phyloP scores from a whole-genome alignment of 306 rosid genomes.

The Pterocarpus santalinus region DNA sequence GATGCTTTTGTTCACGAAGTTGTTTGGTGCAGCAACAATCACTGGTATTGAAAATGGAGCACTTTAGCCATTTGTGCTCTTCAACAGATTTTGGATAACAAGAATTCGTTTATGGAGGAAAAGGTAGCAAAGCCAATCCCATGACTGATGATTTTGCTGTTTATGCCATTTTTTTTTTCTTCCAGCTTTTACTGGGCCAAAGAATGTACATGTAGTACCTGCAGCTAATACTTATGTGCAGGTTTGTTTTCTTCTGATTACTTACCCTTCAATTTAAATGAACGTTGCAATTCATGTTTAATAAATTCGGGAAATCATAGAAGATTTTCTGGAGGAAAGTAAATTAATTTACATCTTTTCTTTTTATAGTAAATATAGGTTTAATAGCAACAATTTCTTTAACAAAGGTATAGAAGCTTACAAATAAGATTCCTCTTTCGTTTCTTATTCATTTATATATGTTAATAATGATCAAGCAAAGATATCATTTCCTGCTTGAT shows the following conservation, averaged over 20 bases:
- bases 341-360: background rate
- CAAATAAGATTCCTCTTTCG: background rate
- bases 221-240: conserved; percentile 78
- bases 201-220: conserved; percentile 65
- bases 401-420: background rate
- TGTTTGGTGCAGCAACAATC: conserved; percentile 65
- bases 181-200: conserved; percentile 78
- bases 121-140: conserved; percentile 32
- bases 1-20: conserved; percentile 71
- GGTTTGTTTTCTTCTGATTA: conserved; percentile 50
- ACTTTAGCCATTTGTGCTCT: conserved; percentile 17
- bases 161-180: conserved; percentile 28
- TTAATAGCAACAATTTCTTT: background rate
- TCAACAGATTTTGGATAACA: conserved; percentile 12
- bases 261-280: background rate
- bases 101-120: conserved; percentile 30
- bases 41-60: conserved; percentile 56
- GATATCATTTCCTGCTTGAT: conserved; percentile 7
- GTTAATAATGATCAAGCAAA: conserved; percentile 19
- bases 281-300: background rate
- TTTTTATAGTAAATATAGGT: background rate
- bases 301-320: background rate
- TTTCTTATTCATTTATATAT: background rate
- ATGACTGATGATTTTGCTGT: conserved; percentile 48
- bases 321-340: background rate